These are phyloP conservation scores for Zostera marina DNA, from an alignment of 116 monocot genomes.

Conservation along the genomic window DNA sequence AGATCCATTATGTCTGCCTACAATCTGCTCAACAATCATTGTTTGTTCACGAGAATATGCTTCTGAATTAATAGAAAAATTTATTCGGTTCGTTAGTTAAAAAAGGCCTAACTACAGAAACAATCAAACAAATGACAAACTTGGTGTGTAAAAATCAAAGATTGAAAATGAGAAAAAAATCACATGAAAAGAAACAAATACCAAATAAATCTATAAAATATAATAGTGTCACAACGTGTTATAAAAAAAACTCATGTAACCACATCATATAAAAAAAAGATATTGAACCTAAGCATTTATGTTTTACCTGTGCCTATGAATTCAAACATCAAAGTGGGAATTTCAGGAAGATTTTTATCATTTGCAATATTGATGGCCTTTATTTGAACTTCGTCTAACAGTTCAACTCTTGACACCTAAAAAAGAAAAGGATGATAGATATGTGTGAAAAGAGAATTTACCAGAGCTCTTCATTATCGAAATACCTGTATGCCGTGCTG, in stretches of 20 bases:
- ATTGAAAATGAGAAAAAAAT: no score
- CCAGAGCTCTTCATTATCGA: neutral
- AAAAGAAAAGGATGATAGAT: neutral
- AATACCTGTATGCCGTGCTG: constrained; percentile 74
- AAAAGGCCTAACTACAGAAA: neutral
- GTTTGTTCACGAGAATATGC: constrained; percentile 92
- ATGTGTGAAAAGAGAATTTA: neutral
- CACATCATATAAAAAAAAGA: no score
- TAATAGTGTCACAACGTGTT: no score
- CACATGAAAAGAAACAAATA: no score
- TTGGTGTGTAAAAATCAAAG: no score
- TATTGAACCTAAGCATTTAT: no score
- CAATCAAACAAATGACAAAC: neutral
- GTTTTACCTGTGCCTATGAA: constrained; percentile 86
- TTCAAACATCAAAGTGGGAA: constrained; percentile 97
- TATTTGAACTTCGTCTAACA: constrained; percentile 93
- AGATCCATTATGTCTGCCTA: constrained; percentile 69
- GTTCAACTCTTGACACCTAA: constrained; percentile 90
- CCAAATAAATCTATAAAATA: no score
- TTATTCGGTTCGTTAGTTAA: neutral
- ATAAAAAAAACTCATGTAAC: no score
- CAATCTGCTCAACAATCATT: constrained; percentile 78
- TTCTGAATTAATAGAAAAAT: constrained; percentile 26
- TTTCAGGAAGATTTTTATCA: constrained; percentile 76
- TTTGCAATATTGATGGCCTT: constrained; percentile 88